A percentile compares a stretch with the other conserved stretches of the same genome.
These are phyloP conservation scores for Boletus eberwhitei DNA, from an alignment of 768 basidiomycete species.

Conservation along the genomic window DNA sequence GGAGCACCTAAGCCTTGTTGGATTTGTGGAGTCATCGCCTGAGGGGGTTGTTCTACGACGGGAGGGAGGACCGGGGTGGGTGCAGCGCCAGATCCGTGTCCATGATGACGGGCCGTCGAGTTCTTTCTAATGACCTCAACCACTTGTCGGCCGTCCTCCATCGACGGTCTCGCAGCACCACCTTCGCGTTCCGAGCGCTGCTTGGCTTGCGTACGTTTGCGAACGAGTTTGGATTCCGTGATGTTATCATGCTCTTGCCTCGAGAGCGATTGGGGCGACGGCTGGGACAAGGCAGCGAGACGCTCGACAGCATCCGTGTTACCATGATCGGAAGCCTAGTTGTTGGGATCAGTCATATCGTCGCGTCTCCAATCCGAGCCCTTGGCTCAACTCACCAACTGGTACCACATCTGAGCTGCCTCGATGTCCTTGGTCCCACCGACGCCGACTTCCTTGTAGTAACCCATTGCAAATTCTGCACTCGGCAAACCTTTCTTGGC, in stretches of 20 bases:
- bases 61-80: slow-evolving; percentile 2
- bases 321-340: slow-evolving; percentile 69
- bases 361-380: neutral
- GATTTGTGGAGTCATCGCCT: neutral
- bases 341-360: neutral
- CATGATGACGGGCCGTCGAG: slow-evolving; percentile 33
- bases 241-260: slow-evolving; percentile 77
- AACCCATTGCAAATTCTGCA: slow-evolving; percentile 95
- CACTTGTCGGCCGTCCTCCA: slow-evolving; percentile 41
- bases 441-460: slow-evolving; percentile 91
- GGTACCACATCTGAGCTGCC: slow-evolving; percentile 77
- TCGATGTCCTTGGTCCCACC: slow-evolving; percentile 64
- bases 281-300: slow-evolving; percentile 61
- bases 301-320: slow-evolving; percentile 80
- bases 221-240: slow-evolving; percentile 76
- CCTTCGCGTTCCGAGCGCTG: slow-evolving; percentile 43
- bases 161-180: slow-evolving; percentile 5
- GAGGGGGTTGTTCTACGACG: slow-evolving; percentile 14
- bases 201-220: slow-evolving; percentile 75
- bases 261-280: slow-evolving; percentile 62
- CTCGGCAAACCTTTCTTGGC: slow-evolving; percentile 68
- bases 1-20: neutral
- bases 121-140: slow-evolving; percentile 55
- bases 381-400: slow-evolving; percentile 38
- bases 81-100: slow-evolving; percentile 11